Base-by-base conservation (phyloP, 1,284 basidiomycete species). In the Ustilago trichophora region DNA sequence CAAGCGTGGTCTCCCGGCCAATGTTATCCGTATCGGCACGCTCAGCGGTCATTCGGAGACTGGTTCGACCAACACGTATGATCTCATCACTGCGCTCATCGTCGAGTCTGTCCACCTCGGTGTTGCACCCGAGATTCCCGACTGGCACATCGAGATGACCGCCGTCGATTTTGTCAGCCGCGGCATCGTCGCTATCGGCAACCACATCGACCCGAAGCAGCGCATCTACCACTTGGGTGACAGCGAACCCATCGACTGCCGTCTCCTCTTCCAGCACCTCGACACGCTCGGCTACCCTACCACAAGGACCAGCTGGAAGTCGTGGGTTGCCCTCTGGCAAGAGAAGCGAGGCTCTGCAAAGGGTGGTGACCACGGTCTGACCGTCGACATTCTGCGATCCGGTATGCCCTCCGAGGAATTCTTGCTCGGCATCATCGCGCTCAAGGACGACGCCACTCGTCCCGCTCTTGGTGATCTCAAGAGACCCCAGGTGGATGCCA, bases 1-100 rank as follows among this genome's bases (percentile, higher is more conserved):
- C 16, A 57, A 58, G 27, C 72, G 81, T 13, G 81, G 81, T 4
- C 50, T 82, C 32, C 74, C 77, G 8, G 80, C 76, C 51, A 76
- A 77, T 44, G 78, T 80, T 19, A 64, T 78, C 25, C 78, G 81
- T 6, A 74, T 77, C n/a, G 81, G 81, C 24, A 80, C 78, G 18
- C 68, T 82, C 35, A 76, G 77, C 43, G 81, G 81, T 46, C 73
- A 73, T 47, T 79, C 74, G 18, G 38, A 65, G 55, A 78, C 75
- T 0, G 79, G 78, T 3, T 73, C 79, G 15, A 68, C 77, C 57
- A 80, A 80, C 64, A 70, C 78, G 21, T 80, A 73, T 48, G 79
- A 80, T 45, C 57, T 80, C 35, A 68, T 80, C 47, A 75, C 67
- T 18, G 79, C 79, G 15, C 47, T 80, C 15, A 73, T 80, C 41